These are phyloP conservation scores for Phytophthora crassamura DNA, from an alignment of 352 stramenopile genomes.

Conservation along the genomic window DNA sequence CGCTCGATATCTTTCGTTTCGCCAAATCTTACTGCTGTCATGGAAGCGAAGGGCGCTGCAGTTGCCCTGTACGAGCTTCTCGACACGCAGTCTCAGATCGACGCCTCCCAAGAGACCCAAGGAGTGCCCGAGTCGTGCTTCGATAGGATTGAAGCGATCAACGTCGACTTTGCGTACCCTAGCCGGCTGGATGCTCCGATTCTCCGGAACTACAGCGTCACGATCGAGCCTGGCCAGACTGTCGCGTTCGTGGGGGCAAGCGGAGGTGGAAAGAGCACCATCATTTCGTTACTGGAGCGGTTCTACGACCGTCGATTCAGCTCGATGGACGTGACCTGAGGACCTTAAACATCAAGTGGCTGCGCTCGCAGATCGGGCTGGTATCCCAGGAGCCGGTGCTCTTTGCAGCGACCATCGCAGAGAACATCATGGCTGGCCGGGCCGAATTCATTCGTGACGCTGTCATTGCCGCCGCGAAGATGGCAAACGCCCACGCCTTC, in stretches of 20 bases:
- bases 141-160: slow-evolving; percentile 6
- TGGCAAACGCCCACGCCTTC: slow-evolving; percentile 10
- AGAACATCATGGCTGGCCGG: slow-evolving; percentile 86
- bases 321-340: slow-evolving; percentile 73
- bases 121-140: slow-evolving; percentile 3
- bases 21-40: slow-evolving; percentile 33
- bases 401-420: slow-evolving; percentile 74
- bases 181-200: slow-evolving; percentile 24
- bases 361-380: slow-evolving; percentile 59
- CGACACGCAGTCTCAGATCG: too few relatives aligned
- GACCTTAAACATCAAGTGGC: slow-evolving; percentile 65
- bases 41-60: slow-evolving; percentile 16
- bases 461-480: slow-evolving; percentile 69
- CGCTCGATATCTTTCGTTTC: slow-evolving; percentile 31
- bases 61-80: too few relatives aligned
- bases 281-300: slow-evolving; percentile 53
- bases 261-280: slow-evolving; percentile 31
- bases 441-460: slow-evolving; percentile 55
- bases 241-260: too few relatives aligned
- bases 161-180: slow-evolving; percentile 30
- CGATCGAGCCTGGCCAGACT: too few relatives aligned
- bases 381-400: slow-evolving; percentile 82
- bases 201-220: slow-evolving; percentile 28
- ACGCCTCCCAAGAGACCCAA: too few relatives aligned
- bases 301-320: slow-evolving; percentile 76